Percentiles rank a stretch among this genome's conserved stretches.
Conservation (phyloP, 2,329 filamentous ascomycete species). For the Penicillium corylophilum region DNA sequence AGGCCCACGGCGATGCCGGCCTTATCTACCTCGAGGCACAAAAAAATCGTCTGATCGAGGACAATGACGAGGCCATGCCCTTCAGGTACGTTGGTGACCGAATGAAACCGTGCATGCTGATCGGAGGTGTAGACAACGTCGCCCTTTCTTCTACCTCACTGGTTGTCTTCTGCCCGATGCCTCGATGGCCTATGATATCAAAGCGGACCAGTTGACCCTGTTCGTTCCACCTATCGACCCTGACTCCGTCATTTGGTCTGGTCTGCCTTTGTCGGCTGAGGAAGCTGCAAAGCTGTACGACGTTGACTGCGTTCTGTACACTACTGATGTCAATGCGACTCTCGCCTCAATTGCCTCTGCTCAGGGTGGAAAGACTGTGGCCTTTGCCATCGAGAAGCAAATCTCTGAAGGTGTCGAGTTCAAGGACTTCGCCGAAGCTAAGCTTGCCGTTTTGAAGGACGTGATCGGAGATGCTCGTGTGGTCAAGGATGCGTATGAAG, state of each 20-base stretch:
- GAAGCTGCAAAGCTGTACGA: slow-evolving; percentile 78
- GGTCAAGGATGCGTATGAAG: slow-evolving; percentile 81
- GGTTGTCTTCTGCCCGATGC: slow-evolving; percentile 81
- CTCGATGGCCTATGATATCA: slow-evolving; percentile 77
- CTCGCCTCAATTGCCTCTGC: slow-evolving; percentile 52
- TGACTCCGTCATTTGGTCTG: slow-evolving; percentile 91
- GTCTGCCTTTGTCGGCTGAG: slow-evolving; percentile 72
- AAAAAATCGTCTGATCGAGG: slow-evolving; percentile 77
- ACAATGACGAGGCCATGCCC: slow-evolving; percentile 78
- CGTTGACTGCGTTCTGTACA: slow-evolving; percentile 73
- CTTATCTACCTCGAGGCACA: slow-evolving; percentile 87
- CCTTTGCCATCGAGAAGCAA: slow-evolving; percentile 78
- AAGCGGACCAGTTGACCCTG: slow-evolving; percentile 70
- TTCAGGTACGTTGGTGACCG: slow-evolving; percentile 61
- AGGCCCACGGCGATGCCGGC: slow-evolving; percentile 63
- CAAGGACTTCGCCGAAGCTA: slow-evolving; percentile 64
- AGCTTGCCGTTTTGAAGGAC: slow-evolving; percentile 59
- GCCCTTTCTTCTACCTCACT: slow-evolving; percentile 92
- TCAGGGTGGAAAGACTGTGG: slow-evolving; percentile 47
- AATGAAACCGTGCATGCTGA: not conserved
- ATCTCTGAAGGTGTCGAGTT: slow-evolving; percentile 72
- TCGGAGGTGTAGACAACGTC: slow-evolving; percentile 66
- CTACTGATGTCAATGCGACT: slow-evolving; percentile 72
- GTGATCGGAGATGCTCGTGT: slow-evolving; percentile 80
- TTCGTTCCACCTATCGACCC: slow-evolving; percentile 87